A percentile compares a stretch with the other conserved stretches of the same genome.
These are phyloP conservation scores for Hypericum perforatum DNA, from an alignment of 345 rosid species.

Conservation along the genomic window DNA sequence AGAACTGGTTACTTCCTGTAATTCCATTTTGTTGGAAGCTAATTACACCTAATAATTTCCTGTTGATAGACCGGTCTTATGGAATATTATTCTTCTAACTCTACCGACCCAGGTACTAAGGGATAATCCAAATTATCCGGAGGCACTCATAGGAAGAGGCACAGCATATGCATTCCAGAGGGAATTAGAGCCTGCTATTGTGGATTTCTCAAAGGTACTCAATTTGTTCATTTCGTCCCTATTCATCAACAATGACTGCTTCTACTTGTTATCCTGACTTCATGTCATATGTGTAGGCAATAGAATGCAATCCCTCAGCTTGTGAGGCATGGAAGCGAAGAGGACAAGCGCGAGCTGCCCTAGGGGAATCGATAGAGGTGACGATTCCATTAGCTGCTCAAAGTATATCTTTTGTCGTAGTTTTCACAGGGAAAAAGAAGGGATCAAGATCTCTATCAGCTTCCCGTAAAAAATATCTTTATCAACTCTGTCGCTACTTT, in stretches of 20 bases:
- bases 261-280: constrained; percentile 9
- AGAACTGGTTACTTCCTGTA: constrained; percentile 5
- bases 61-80: constrained; percentile 4
- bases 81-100: constrained; percentile 3
- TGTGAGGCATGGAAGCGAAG: constrained; percentile 99
- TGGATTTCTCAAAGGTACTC: constrained; percentile 82
- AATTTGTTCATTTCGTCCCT: neutral
- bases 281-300: constrained; percentile 44
- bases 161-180: constrained; percentile 92
- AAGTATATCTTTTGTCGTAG: neutral
- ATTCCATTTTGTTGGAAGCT: neutral
- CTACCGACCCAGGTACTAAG: constrained; percentile 47
- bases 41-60: too few species aligned
- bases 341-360: constrained; percentile 97
- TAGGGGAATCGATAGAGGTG: constrained; percentile 80
- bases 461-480: too few species aligned
- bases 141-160: constrained; percentile 95
- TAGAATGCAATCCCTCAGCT: constrained; percentile 77
- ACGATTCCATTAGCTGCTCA: constrained; percentile 15
- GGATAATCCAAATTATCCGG: constrained; percentile 82
- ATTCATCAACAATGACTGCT: neutral
- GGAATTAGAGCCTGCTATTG: constrained; percentile 77
- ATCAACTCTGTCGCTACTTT: too few species aligned
- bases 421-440: too few species aligned
- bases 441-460: too few species aligned